phyloP scores from a whole-genome alignment of 192 early-diverging fungal species.

The Martensiomyces pterosporus region DNA sequence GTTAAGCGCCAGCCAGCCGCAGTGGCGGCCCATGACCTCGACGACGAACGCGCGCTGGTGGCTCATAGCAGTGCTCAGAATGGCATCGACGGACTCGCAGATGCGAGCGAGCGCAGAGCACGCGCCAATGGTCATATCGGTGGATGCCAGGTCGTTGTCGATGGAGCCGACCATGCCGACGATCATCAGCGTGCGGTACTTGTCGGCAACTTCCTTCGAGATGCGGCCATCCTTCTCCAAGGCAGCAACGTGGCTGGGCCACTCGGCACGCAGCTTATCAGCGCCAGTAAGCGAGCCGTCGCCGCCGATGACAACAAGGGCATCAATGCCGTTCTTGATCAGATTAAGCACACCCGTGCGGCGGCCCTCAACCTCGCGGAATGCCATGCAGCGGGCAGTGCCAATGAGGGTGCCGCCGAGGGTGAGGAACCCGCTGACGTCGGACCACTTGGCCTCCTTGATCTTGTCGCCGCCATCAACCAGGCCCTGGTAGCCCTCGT shows the following conservation, averaged over 20 bases:
- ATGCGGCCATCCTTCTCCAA: constrained; percentile 61
- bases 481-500: constrained; percentile 95
- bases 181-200: constrained; percentile 74
- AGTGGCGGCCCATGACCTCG: constrained; percentile 98
- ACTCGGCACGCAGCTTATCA: constrained; percentile 85
- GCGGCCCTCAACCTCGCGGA: constrained; percentile 82
- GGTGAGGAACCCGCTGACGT: constrained; percentile 82
- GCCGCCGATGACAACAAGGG: constrained; percentile 92
- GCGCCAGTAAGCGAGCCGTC: constrained; percentile 97
- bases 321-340: constrained; percentile 89
- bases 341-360: constrained; percentile 78
- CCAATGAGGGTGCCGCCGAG: constrained; percentile 93
- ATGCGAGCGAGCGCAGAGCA: constrained; percentile 90
- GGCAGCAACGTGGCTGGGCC: constrained; percentile 77
- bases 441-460: constrained; percentile 78
- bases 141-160: constrained; percentile 88
- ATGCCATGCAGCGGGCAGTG: constrained; percentile 84
- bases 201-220: constrained; percentile 54
- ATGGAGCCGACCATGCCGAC: constrained; percentile 97
- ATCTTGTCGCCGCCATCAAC: constrained; percentile 91
- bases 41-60: constrained; percentile 97
- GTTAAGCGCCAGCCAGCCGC: constrained; percentile 92
- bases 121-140: constrained; percentile 96
- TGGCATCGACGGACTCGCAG: constrained; percentile 92
- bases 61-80: constrained; percentile 86